Percentiles rank a stretch among this genome's conserved stretches.
phyloP scores from a whole-genome alignment of 2,329 filamentous ascomycete species.

The Aspergillus arachidicola region DNA sequence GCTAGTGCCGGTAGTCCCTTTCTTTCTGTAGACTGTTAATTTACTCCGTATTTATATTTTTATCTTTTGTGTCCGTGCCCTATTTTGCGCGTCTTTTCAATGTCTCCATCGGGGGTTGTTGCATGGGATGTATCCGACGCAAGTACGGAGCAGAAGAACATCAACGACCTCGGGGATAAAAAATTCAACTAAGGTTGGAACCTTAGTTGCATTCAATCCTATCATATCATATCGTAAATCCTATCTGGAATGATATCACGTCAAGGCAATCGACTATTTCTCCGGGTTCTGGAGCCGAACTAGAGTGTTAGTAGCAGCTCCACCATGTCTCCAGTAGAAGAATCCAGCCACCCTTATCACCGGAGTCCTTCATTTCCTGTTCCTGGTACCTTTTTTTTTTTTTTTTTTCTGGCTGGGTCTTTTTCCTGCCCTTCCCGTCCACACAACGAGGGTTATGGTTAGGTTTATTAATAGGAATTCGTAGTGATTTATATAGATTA shows the following conservation, averaged over 20 bases:
- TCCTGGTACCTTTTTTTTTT: constrained; percentile 9
- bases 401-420: constrained; percentile 10
- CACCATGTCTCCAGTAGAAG: constrained; percentile 12
- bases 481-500: constrained; percentile 1
- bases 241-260: constrained; percentile 14
- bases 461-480: constrained; percentile 8
- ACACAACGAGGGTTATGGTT: not conserved
- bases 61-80: not conserved
- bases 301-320: constrained; percentile 12
- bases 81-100: not conserved
- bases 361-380: constrained; percentile 7
- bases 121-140: not conserved
- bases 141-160: not conserved
- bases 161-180: not conserved
- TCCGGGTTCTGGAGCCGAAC: constrained; percentile 19
- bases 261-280: constrained; percentile 17
- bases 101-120: not conserved
- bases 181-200: not conserved
- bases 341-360: constrained; percentile 8
- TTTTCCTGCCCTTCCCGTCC: not conserved
- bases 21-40: not conserved
- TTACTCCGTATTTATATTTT: not conserved
- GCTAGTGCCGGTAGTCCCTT: not conserved
- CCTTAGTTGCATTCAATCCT: not conserved
- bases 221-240: constrained; percentile 7